These are phyloP conservation scores for Moniliophthora roreri DNA, from an alignment of 1,284 basidiomycete genomes.

Conservation along the genomic window DNA sequence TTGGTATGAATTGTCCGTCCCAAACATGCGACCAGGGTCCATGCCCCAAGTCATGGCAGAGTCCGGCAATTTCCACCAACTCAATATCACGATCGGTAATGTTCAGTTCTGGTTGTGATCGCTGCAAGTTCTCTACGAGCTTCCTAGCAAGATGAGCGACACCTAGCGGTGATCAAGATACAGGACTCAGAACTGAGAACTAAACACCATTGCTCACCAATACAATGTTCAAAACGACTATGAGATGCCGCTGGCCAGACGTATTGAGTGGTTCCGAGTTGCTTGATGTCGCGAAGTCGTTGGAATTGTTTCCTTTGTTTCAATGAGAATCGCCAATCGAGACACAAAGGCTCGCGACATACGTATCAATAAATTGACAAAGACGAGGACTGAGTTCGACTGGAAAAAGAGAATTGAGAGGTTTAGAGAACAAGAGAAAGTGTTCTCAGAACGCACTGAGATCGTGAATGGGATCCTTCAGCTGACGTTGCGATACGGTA, in stretches of 20 bases:
- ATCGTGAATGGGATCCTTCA: slow-evolving; percentile 50
- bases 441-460: slow-evolving; percentile 36
- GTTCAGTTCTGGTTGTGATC: slow-evolving; percentile 57
- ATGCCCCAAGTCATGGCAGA: slow-evolving; percentile 74
- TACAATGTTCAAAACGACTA: slow-evolving; percentile 77
- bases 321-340: not conserved
- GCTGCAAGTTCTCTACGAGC: slow-evolving; percentile 56
- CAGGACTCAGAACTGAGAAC: no score
- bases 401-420: slow-evolving; percentile 13
- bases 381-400: slow-evolving; percentile 36
- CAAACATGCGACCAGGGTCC: slow-evolving; percentile 78
- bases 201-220: slow-evolving; percentile 44
- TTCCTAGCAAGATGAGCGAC: slow-evolving; percentile 68
- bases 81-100: slow-evolving; percentile 68
- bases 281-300: slow-evolving; percentile 70
- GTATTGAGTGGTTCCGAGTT: slow-evolving; percentile 72
- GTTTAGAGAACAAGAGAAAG: not conserved
- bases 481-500: slow-evolving; percentile 10
- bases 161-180: slow-evolving; percentile 30
- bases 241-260: slow-evolving; percentile 78
- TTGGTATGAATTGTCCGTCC: slow-evolving; percentile 65
- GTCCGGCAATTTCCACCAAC: slow-evolving; percentile 68
- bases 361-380: slow-evolving; percentile 49
- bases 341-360: slow-evolving; percentile 21
- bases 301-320: slow-evolving; percentile 57